These are phyloP conservation scores for Trichoderma simmonsii DNA, from an alignment of 2,329 filamentous ascomycete species.

Conservation along the genomic window DNA sequence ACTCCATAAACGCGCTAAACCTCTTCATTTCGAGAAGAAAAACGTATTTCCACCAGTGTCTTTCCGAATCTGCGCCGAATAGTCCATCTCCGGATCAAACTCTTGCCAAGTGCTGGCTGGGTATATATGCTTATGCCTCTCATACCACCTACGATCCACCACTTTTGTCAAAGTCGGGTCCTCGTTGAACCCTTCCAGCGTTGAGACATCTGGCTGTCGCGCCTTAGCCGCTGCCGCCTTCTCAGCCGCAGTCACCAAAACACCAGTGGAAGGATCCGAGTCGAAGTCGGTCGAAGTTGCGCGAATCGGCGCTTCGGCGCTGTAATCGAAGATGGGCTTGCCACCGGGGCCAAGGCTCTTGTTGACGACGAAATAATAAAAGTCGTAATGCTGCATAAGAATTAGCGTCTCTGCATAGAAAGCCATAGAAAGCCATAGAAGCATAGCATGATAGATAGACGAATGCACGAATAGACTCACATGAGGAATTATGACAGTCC, in stretches of 20 bases:
- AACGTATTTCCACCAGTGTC: constrained; percentile 90
- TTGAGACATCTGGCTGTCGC: constrained; percentile 46
- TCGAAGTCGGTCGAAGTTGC: constrained; percentile 28
- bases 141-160: constrained; percentile 94
- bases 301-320: constrained; percentile 43
- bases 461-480: constrained; percentile 53
- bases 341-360: constrained; percentile 72
- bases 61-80: constrained; percentile 70
- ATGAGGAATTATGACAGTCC: constrained; percentile 89
- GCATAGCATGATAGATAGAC: background rate
- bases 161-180: constrained; percentile 86
- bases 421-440: background rate
- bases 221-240: constrained; percentile 37
- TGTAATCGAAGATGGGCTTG: constrained; percentile 73
- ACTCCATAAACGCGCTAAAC: background rate
- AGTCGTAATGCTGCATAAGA: constrained; percentile 77
- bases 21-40: constrained; percentile 63
- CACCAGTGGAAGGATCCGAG: constrained; percentile 20
- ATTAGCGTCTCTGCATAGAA: constrained; percentile 4
- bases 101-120: constrained; percentile 94
- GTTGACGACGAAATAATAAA: constrained; percentile 96
- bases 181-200: constrained; percentile 71
- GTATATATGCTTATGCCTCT: constrained; percentile 97
- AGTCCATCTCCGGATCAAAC: constrained; percentile 87
- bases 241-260: constrained; percentile 33